Conservation (phyloP, 768 basidiomycete species). For the Tricholoma sp. region DNA sequence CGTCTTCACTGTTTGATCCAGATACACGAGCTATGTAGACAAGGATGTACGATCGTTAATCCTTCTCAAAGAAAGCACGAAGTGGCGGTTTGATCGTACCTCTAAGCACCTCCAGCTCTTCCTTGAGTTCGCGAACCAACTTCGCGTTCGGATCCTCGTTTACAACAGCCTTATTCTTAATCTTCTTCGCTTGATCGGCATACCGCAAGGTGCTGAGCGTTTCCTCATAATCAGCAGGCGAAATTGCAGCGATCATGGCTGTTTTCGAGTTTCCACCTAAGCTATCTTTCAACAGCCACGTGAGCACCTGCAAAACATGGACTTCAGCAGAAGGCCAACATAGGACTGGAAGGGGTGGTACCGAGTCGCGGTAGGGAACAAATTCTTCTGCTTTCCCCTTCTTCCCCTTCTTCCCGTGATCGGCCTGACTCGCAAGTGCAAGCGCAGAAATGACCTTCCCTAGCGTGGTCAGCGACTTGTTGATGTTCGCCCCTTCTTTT, state of each 20-base stretch:
- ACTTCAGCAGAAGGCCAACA: conserved; percentile 5
- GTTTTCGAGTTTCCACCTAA: conserved; percentile 97
- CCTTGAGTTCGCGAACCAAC: conserved; percentile 97
- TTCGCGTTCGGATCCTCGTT: conserved; percentile 99
- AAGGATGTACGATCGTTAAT: conserved; percentile 8
- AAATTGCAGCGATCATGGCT: conserved; percentile 98
- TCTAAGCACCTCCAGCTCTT: conserved; percentile 91
- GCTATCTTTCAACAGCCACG: conserved; percentile 97
- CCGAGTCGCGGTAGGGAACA: conserved; percentile 96
- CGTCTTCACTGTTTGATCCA: conserved; percentile 61
- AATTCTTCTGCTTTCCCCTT: conserved; percentile 90
- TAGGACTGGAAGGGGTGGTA: conserved; percentile 32
- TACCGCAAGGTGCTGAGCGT: conserved; percentile 95
- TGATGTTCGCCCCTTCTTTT: conserved; percentile 98
- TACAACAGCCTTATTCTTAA: conserved; percentile 98
- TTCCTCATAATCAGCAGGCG: conserved; percentile 98
- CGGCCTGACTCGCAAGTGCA: conserved; percentile 60
- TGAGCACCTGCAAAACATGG: conserved; percentile 62
- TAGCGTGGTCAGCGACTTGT: conserved; percentile 95
- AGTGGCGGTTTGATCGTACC: conserved; percentile 42
- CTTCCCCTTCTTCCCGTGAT: conserved; percentile 75
- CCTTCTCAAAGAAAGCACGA: conserved; percentile 6
- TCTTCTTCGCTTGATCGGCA: conserved; percentile 99
- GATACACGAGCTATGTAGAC: conserved; percentile 61
- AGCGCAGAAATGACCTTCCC: conserved; percentile 96